phyloP scores from a whole-genome alignment of 345 rosid genomes.

The Eucalyptus camaldulensis region DNA sequence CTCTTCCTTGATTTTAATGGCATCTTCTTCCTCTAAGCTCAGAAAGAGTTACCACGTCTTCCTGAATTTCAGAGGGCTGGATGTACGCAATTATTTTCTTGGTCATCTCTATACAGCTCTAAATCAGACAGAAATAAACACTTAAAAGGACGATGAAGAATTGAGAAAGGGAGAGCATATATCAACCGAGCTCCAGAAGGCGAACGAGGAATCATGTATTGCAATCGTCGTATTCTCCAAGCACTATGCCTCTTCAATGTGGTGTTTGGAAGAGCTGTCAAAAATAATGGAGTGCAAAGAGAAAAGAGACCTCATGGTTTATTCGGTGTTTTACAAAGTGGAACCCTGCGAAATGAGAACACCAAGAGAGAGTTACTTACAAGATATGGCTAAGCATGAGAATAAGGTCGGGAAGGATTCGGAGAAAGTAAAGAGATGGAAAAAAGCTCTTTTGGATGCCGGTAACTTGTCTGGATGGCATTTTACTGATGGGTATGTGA shows the following conservation, averaged over 20 bases:
- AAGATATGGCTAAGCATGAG: background rate
- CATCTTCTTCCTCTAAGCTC: background rate
- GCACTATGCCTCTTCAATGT: background rate
- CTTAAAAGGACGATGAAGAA: background rate
- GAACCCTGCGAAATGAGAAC: background rate
- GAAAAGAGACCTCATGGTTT: background rate
- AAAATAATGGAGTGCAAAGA: background rate
- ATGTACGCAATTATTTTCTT: background rate
- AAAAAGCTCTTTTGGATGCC: too few species aligned
- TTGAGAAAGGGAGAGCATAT: background rate
- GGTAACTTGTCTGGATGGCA: too few species aligned
- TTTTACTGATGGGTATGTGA: too few species aligned
- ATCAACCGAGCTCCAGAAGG: background rate
- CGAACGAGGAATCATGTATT: background rate
- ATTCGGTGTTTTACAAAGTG: background rate
- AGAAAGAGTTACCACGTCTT: background rate
- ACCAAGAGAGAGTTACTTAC: background rate
- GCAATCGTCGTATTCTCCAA: rapidly evolving
- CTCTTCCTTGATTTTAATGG: background rate
- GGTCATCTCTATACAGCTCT: background rate
- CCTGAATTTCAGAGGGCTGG: background rate
- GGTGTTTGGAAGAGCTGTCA: background rate
- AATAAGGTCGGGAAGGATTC: background rate
- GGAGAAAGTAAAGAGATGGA: background rate
- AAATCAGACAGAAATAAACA: background rate